These are phyloP conservation scores for Dichomitus squalens DNA, from an alignment of 1,284 basidiomycete genomes.

Conservation along the genomic window DNA sequence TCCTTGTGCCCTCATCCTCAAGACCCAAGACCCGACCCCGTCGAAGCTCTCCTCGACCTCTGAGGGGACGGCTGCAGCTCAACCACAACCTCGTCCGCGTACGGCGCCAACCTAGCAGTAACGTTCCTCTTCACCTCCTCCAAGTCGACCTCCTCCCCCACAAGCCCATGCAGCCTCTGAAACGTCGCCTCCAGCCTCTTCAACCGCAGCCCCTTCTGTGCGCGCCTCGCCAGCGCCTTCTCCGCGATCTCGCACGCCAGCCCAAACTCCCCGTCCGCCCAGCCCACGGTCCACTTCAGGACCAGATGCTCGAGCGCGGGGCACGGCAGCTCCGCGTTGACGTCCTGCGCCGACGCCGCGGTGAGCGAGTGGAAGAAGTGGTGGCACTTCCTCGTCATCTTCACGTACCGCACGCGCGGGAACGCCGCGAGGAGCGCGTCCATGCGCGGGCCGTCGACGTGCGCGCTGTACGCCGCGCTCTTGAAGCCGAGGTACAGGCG, in stretches of 20 bases:
- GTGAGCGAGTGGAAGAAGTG: neutral
- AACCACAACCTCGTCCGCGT: neutral
- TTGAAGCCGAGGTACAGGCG: neutral
- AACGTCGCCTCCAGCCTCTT: neutral
- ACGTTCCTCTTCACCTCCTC: neutral
- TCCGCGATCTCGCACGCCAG: constrained; percentile 1
- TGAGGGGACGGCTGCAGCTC: neutral
- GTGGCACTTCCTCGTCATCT: neutral
- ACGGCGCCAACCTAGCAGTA: neutral
- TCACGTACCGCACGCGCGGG: neutral
- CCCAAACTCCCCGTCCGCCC: neutral
- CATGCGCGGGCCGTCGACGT: constrained; percentile 1
- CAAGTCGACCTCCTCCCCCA: neutral
- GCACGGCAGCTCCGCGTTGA: neutral
- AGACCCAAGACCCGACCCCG: neutral
- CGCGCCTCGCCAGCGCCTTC: neutral
- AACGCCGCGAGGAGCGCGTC: neutral
- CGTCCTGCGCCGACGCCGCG: neutral
- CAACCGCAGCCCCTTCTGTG: neutral
- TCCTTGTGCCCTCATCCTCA: too few species aligned
- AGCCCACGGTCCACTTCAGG: neutral
- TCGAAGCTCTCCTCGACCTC: neutral
- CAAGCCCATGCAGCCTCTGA: neutral
- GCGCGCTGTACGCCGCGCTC: neutral
- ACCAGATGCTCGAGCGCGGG: neutral